A percentile compares a stretch with the other conserved stretches of the same genome.
phyloP scores from a whole-genome alignment of 306 rosid genomes.

The Fragaria ananassa region DNA sequence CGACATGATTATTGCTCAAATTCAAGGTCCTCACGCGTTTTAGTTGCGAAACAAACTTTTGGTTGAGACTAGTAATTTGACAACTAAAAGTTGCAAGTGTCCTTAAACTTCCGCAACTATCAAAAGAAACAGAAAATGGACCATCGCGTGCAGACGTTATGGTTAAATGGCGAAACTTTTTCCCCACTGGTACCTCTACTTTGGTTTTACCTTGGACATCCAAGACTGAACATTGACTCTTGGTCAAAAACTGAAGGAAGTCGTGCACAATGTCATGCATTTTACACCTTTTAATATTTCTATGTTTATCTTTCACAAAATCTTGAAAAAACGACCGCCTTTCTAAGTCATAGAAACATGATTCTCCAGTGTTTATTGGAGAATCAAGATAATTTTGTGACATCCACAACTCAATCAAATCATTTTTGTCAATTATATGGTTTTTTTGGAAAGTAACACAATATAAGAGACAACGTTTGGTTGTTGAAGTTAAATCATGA shows the following conservation, averaged over 20 bases:
- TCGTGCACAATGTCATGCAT: background rate
- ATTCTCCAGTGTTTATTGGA: background rate
- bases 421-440: background rate
- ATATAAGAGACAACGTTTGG: background rate
- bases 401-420: background rate
- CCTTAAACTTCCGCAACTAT: no score
- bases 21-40: constrained; percentile 4
- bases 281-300: background rate
- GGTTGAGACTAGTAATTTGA: fast-evolving
- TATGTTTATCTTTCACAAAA: background rate
- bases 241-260: background rate
- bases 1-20: background rate
- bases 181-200: background rate
- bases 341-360: background rate
- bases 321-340: background rate
- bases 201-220: background rate
- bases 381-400: background rate
- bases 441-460: no score
- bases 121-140: no score
- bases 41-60: background rate
- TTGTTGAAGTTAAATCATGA: background rate
- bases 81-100: background rate
- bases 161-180: background rate
- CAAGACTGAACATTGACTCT: background rate
- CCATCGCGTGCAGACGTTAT: no score